Percentiles rank a stretch among this genome's conserved stretches.
phyloP scores from a whole-genome alignment of 495 filamentous ascomycete species.

The Lophiotrema nucula region DNA sequence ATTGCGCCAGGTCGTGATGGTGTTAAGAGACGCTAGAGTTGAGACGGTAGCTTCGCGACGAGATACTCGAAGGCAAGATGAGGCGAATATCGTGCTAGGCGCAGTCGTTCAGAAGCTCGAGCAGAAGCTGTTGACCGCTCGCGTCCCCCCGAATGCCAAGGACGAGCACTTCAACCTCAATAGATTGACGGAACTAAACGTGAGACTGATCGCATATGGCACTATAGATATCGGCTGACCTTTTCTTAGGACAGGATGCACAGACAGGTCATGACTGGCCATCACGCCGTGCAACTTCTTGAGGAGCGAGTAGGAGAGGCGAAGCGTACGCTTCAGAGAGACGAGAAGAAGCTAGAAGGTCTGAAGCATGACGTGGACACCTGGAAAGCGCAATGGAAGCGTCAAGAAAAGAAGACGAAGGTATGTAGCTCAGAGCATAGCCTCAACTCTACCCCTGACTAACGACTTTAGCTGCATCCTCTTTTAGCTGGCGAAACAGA shows the following conservation, averaged over 20 bases:
- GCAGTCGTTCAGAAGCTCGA: constrained; percentile 51
- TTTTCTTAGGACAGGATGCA: constrained; percentile 13
- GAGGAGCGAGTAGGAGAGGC: constrained; percentile 56
- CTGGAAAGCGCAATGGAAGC: constrained; percentile 48
- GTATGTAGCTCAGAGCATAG: background rate
- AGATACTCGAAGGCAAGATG: constrained; percentile 55
- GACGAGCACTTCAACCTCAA: constrained; percentile 62
- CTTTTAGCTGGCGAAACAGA: constrained; percentile 6
- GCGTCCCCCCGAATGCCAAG: constrained; percentile 58
- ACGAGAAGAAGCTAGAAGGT: constrained; percentile 51
- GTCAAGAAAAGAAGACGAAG: constrained; percentile 49
- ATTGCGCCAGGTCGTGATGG: constrained; percentile 1
- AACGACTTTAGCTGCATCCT: constrained; percentile 32
- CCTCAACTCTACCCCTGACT: constrained; percentile 6
- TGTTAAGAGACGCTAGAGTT: constrained; percentile 15
- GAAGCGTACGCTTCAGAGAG: constrained; percentile 50
- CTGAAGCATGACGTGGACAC: constrained; percentile 56
- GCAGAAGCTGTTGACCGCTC: constrained; percentile 55
- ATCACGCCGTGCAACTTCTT: constrained; percentile 56
- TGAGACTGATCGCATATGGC: constrained; percentile 21
- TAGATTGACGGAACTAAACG: constrained; percentile 57
- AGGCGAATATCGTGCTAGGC: constrained; percentile 55
- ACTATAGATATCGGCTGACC: background rate
- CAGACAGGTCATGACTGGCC: constrained; percentile 48
- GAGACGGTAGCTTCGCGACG: constrained; percentile 50